Evolutionary conservation across 148 eudicot species (phyloP), one percentile per base, ranked within the genome.

Genomic region (Bassia scoparia): DNA sequence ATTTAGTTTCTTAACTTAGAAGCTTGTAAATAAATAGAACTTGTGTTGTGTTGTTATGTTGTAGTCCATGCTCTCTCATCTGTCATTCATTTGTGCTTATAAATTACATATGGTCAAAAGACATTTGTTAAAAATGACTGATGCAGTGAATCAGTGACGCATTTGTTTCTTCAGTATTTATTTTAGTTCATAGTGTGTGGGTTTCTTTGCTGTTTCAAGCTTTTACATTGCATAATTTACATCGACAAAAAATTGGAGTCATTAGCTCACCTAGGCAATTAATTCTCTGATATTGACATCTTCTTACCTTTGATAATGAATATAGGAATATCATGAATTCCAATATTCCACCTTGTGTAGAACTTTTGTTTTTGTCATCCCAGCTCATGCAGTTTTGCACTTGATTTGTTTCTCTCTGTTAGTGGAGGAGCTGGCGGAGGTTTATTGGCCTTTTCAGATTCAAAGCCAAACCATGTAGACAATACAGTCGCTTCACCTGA

Each of bases 381-480:
- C 2, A 31, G 1, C 48, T 70, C 4, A 43, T 44, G n/a, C 56
- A 17, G 29, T 31, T 12, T 10, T 16, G 34, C 30, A 17, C 11
- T 68, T 69, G 11, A 37, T 74, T 5, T 14, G 74, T 14, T 61
- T 34, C 59, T 77, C 56, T 70, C 38, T 67, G 15, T 38, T 46
- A 76, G 84, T 66, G 80, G 82, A 73, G 73, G 81, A 78, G 87
- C 90, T 76, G 90, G 91, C 44, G 89, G 90, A 8, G 84, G 97
- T 35, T 80, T 87, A 50, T 80, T 85, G 75, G 94, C 91, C n/a
- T 85, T 73, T 77, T 81, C 91, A 2, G 86, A 86, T 66, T 66
- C 90, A 63, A 77, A 85, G 61, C 75, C 82, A 73, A 23, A 64
- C 52, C 78, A 85, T 27, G 85, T 73, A 29, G 61, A 77, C 35